phyloP scores from a whole-genome alignment of 2,329 filamentous ascomycete genomes.

The Cercospora brassicicola region DNA sequence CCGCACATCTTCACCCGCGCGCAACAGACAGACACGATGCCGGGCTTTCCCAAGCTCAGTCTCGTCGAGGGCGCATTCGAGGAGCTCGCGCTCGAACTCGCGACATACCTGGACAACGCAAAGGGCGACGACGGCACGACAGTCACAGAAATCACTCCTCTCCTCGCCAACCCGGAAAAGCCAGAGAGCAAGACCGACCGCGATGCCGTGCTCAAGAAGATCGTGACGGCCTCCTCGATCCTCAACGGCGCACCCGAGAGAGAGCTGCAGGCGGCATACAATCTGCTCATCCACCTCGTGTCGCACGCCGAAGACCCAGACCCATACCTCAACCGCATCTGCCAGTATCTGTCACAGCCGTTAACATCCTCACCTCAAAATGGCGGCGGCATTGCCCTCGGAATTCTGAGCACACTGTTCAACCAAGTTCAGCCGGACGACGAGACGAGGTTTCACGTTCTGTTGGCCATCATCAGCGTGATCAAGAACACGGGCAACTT shows the following conservation, averaged over 20 bases:
- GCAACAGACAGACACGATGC: constrained; percentile 49
- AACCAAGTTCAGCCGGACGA: constrained; percentile 80
- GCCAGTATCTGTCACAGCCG: constrained; percentile 83
- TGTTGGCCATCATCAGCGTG: constrained; percentile 83
- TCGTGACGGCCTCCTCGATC: constrained; percentile 74
- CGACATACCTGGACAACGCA: constrained; percentile 84
- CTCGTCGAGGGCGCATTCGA: constrained; percentile 88
- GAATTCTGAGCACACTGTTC: constrained; percentile 91
- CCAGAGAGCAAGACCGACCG: constrained; percentile 61
- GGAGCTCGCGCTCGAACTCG: constrained; percentile 91
- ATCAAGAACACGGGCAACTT: constrained; percentile 66
- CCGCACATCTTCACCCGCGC: background rate
- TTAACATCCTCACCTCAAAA: constrained; percentile 82
- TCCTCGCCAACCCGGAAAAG: constrained; percentile 59
- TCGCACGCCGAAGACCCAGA: constrained; percentile 81
- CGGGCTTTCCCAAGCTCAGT: constrained; percentile 61
- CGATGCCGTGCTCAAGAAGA: constrained; percentile 83
- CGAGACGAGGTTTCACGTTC: constrained; percentile 83
- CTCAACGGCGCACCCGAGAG: constrained; percentile 89
- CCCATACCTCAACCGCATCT: constrained; percentile 83
- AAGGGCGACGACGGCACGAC: constrained; percentile 62
- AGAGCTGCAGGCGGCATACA: constrained; percentile 94
- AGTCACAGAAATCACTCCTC: constrained; percentile 66
- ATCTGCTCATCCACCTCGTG: constrained; percentile 91
- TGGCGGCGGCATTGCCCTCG: constrained; percentile 81